Evolutionary conservation across 352 stramenopile genomes (phyloP), one percentile per base, ranked within the genome.

Genomic region (Pythium coloratum): DNA sequence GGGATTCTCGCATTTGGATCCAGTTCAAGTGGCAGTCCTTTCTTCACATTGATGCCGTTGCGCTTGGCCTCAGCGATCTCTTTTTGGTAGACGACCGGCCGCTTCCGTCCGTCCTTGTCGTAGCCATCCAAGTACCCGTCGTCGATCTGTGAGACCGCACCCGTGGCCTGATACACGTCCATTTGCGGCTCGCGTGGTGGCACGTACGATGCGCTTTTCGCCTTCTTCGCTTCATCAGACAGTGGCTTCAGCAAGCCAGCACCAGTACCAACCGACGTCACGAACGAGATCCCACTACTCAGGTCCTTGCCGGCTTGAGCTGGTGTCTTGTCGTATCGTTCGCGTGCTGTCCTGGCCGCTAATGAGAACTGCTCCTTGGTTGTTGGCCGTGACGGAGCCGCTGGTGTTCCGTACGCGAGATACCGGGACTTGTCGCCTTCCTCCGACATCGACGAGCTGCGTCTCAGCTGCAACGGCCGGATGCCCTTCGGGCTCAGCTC

Each of bases 61-160:
- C 20, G 18, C 54, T 72, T 72, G n/a, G 59, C 59, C 20, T 64
- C 59, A 5, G 62, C 59, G 26, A 67, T 66, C 28, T 72, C 34
- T 32, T 67, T 72, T 10, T 32, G 32, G 28, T 60, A 55, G 16
- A 49, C 62, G 3, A 20, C 36, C 16, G 66, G 66, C 5, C 66
- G 59, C n/a, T 72, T 72, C 30, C 67, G 66, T 16, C 2, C 28
- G 3, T 30, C 28, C 4, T 26, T 44, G 6, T 53, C 46, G 46
- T 53, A 53, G n/a, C 46, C 46, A 32, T 51, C 50, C n/a, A 59
- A 49, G 18, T 64, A 32, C 14, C 9, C 32, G 30, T 50, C 49
- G 38, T 63, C 59, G 34, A 64, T 44, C 28, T 67, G 59, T 1
- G 66, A 72, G 5, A 46, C 28, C 12, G 66, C 66, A 16, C 66